Conservation (phyloP, 805 yeast species). For the Myxozyma melibiosi region DNA sequence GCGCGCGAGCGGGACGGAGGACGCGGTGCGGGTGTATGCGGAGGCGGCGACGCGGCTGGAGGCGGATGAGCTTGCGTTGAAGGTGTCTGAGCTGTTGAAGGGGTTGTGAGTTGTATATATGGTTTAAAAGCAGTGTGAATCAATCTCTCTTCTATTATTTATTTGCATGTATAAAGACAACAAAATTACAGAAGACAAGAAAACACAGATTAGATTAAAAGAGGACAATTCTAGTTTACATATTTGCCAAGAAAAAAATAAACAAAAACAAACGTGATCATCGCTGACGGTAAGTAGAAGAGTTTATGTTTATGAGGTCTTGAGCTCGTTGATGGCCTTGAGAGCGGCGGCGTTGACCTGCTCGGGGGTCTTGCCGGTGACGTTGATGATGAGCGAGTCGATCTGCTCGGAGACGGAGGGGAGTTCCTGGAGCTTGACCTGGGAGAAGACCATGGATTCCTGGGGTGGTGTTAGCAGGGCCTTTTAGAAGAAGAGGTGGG, state of each 20-base stretch:
- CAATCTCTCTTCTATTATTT: neutral
- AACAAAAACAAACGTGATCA: neutral
- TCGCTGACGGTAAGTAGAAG: neutral
- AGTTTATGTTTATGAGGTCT: neutral
- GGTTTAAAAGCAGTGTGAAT: neutral
- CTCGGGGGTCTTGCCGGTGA: conserved; percentile 25
- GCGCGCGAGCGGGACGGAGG: conserved; percentile 96
- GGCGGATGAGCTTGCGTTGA: conserved; percentile 50
- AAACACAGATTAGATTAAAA: too few relatives aligned
- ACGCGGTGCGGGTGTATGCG: conserved; percentile 93
- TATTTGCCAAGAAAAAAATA: too few relatives aligned
- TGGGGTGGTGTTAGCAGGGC: conserved; percentile 6
- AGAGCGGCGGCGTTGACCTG: conserved; percentile 14
- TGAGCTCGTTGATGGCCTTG: conserved; percentile 8
- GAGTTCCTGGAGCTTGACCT: conserved; percentile 29
- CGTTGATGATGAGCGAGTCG: conserved; percentile 31
- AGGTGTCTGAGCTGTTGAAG: conserved; percentile 38
- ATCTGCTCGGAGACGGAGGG: conserved; percentile 33
- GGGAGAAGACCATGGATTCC: conserved; percentile 35
- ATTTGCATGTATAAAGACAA: too few relatives aligned
- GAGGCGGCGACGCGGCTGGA: conserved; percentile 66
- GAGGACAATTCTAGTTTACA: too few relatives aligned
- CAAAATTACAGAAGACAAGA: too few relatives aligned
- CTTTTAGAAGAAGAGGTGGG: neutral
- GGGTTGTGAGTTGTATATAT: conserved; percentile 3